Evolutionary conservation across 352 stramenopile species (phyloP).

Genomic region (Phytophthora niederhauseri): DNA sequence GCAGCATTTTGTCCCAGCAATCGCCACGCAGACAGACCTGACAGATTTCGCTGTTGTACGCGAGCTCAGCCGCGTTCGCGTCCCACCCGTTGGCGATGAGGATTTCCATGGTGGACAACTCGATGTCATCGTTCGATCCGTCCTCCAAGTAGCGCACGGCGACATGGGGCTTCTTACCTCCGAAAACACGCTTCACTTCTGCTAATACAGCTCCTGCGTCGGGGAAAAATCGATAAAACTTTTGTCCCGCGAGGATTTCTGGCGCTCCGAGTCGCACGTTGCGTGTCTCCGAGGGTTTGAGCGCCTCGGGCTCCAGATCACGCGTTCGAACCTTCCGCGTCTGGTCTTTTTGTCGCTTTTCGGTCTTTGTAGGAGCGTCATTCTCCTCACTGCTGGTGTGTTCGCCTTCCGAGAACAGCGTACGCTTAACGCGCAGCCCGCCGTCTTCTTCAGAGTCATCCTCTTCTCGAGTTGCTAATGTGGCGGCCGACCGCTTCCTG

Average conservation of each 20-base stretch:
- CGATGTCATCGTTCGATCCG: constrained; percentile 57
- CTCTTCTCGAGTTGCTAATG: constrained; percentile 9
- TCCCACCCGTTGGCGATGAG: constrained; percentile 85
- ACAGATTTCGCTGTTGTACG: constrained; percentile 83
- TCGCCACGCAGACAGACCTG: constrained; percentile 85
- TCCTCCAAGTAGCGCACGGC: constrained; percentile 69
- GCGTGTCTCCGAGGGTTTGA: constrained; percentile 62
- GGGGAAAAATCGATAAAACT: constrained; percentile 80
- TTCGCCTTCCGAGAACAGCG: constrained; percentile 62
- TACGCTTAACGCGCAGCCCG: constrained; percentile 56
- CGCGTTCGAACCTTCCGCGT: constrained; percentile 6
- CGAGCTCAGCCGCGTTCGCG: constrained; percentile 64
- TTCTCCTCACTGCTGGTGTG: constrained; percentile 68
- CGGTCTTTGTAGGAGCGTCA: constrained; percentile 29
- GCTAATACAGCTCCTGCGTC: constrained; percentile 59
- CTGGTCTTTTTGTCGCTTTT: constrained; percentile 6
- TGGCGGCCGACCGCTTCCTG: constrained; percentile 36
- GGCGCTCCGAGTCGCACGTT: constrained; percentile 54
- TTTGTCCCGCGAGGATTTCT: constrained; percentile 62
- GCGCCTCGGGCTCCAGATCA: constrained; percentile 47
- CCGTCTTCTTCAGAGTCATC: constrained; percentile 21
- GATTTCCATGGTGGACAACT: constrained; percentile 76
- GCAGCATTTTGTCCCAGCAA: constrained; percentile 79
- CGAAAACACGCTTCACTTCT: constrained; percentile 76
- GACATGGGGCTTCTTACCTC: constrained; percentile 82